Base-by-base conservation (phyloP, 2,329 filamentous ascomycete species). In the Chaetothyriales sp. region DNA sequence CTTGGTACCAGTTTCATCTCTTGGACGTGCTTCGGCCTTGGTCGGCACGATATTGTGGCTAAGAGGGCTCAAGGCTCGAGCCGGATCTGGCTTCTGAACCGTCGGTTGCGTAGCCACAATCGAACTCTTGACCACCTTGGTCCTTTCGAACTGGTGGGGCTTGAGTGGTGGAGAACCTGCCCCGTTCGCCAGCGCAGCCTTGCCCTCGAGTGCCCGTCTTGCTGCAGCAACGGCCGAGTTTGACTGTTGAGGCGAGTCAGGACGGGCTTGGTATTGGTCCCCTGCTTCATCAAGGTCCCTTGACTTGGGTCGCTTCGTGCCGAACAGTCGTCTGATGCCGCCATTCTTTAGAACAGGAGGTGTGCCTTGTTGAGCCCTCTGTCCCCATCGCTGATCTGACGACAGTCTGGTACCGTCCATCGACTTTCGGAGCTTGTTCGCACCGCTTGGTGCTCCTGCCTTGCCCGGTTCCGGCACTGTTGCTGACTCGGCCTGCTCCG, bases 191-290 rank as follows among this genome's bases (percentile, higher is more conserved):
- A 56, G 22, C 6, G 54, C 52, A 28, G 58, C 57, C 52, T 60
- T 54, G 22, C 59, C 59, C 47, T 61, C 59, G n/a, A 61, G 51
- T 40, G 59, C 59, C 33, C 58, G 54, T 52, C 58, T 55, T 20
- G 59, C 59, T 15, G 59, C 59, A 51, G 53, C 52, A 33, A 61
- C 52, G 20, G 59, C 59, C 28, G 58, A 52, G 49, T 60, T 54
- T 18, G 20, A 7, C 15, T 37, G 22, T 3, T 40, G 44, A 2
- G 52, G 50, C 4, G 55, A 51, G 28, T 44, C 52, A 45, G 55
- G 49, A 15, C 33, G 8, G 33, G 15, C 2, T 40, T 10, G 33
- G 10, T 40, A 15, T 40, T 13, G 33, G 33, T 40, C 15, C 33
- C 15, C 33, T 28, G 49, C 28, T 47, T 55, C 51, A 19, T 20